phyloP scores from a whole-genome alignment of 345 rosid species.

The Eucalyptus marginata region DNA sequence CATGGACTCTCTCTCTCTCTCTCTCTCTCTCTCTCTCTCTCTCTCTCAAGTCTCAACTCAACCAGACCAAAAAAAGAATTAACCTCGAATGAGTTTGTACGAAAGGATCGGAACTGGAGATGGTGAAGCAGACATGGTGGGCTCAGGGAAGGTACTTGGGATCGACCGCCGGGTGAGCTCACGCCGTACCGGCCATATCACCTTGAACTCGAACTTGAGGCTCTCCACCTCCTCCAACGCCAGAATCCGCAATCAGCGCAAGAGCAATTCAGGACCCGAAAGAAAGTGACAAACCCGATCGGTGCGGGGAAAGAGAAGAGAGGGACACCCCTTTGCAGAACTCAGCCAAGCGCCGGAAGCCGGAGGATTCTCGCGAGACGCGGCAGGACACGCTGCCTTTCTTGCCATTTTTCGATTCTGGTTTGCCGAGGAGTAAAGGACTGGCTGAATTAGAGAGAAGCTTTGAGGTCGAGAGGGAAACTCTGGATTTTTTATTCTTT shows the following conservation, averaged over 20 bases:
- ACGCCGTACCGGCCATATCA: constrained; percentile 41
- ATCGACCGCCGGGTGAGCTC: constrained; percentile 6
- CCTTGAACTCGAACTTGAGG: constrained; percentile 67
- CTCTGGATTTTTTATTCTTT: too few species aligned
- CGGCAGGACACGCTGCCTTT: too few species aligned
- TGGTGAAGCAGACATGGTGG: constrained; percentile 71
- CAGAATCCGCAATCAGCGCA: constrained; percentile 24
- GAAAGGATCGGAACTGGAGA: constrained; percentile 63
- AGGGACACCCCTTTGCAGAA: neutral
- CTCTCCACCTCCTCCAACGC: constrained; percentile 70
- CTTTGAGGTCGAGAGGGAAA: too few species aligned
- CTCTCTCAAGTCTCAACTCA: neutral
- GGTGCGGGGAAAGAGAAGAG: neutral
- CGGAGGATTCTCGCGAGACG: too few species aligned
- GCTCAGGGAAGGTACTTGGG: constrained; percentile 71
- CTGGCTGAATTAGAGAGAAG: too few species aligned
- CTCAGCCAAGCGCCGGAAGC: too few species aligned
- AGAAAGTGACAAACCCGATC: neutral
- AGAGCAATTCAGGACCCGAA: neutral
- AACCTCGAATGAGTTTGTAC: constrained; percentile 51
- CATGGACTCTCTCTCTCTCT: too few species aligned
- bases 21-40: neutral
- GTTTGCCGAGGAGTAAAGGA: too few species aligned
- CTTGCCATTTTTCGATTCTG: too few species aligned
- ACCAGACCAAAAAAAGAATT: neutral